phyloP scores from a whole-genome alignment of 306 rosid species.

The Medicago truncatula region MtrunA17r5.0-ANR NC_053048.1:49778001-49778500 shows the following conservation, averaged over 20 bases:
- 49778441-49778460: conserved; percentile 66
- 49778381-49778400: conserved; percentile 98
- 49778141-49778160: conserved; percentile 90
- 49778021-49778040: conserved; percentile 43
- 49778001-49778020: conserved; percentile 8
- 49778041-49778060: background rate
- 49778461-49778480: conserved; percentile 64
- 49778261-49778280: conserved; percentile 77
- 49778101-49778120: conserved; percentile 71
- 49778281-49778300: conserved; percentile 61
- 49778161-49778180: conserved; percentile 73
- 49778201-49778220: conserved; percentile 77
- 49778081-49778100: conserved; percentile 62
- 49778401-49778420: conserved; percentile 82
- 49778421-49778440: conserved; percentile 55
- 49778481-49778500: conserved; percentile 70
- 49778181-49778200: conserved; percentile 94
- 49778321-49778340: conserved; percentile 48
- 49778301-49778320: conserved; percentile 64
- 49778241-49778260: conserved; percentile 91
- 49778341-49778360: conserved; percentile 65
- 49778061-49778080: background rate
- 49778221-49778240: conserved; percentile 89
- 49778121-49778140: conserved; percentile 97
- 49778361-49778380: conserved; percentile 99